These are phyloP conservation scores for Boletus barrowsii DNA, from an alignment of 768 basidiomycete species.

Conservation along the genomic window DNA sequence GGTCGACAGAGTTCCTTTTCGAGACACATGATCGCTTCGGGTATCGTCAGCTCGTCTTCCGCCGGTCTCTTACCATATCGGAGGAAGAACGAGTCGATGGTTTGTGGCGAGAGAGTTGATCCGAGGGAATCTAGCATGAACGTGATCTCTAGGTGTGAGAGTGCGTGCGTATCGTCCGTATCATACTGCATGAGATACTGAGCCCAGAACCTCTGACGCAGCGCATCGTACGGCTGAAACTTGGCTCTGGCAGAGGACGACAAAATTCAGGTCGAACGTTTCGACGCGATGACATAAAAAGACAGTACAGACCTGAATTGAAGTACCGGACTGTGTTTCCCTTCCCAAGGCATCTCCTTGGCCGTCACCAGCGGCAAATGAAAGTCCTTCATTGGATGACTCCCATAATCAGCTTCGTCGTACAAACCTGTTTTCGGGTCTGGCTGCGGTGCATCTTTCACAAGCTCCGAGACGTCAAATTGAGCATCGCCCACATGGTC, in stretches of 20 bases:
- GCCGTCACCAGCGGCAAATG: conserved; percentile 58
- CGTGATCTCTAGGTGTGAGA: conserved; percentile 84
- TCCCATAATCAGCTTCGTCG: conserved; percentile 35
- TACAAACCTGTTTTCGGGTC: conserved; percentile 50
- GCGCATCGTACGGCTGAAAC: conserved; percentile 91
- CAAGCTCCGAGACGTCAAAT: conserved; percentile 69
- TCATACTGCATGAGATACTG: conserved; percentile 90
- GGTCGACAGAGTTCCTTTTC: conserved; percentile 82
- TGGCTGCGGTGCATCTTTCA: conserved; percentile 65
- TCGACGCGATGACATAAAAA: background rate
- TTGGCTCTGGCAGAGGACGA: conserved; percentile 59
- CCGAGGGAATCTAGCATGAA: conserved; percentile 97
- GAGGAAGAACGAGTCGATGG: conserved; percentile 80
- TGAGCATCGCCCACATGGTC: conserved; percentile 82
- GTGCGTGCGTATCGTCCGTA: conserved; percentile 67
- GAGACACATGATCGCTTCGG: conserved; percentile 79
- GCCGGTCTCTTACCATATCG: conserved; percentile 60
- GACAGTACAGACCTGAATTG: conserved; percentile 50
- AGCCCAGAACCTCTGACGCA: conserved; percentile 88
- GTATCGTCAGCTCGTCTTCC: conserved; percentile 69
- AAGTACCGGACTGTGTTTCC: conserved; percentile 66
- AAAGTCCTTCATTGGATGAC: conserved; percentile 66
- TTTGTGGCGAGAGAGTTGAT: conserved; percentile 79
- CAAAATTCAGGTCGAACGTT: conserved; percentile 4
- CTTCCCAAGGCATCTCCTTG: conserved; percentile 69